Percentiles rank a stretch among this genome's conserved stretches.
Conservation (phyloP, 1,284 basidiomycete species). For the Moesziomyces sp. region DNA sequence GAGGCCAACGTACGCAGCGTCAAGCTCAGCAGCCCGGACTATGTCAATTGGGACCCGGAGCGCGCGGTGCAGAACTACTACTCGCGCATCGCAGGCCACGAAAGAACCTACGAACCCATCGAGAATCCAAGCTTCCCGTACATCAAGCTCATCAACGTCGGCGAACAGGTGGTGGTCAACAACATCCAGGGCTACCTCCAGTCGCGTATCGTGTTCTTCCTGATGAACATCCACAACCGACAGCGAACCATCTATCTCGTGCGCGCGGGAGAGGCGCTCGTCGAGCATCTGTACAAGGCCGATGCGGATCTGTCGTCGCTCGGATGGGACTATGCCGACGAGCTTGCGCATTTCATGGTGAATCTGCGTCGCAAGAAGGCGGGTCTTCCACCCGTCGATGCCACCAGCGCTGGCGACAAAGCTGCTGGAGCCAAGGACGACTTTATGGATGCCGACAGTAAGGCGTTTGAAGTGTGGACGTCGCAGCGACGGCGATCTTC, state of each 20-base stretch:
- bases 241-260: slow-evolving; percentile 78
- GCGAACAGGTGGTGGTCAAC: slow-evolving; percentile 71
- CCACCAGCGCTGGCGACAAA: neutral
- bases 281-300: slow-evolving; percentile 98
- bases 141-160: slow-evolving; percentile 96
- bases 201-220: slow-evolving; percentile 92
- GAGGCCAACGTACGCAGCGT: slow-evolving; percentile 93
- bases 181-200: slow-evolving; percentile 84
- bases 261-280: slow-evolving; percentile 72
- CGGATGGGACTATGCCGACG: slow-evolving; percentile 93
- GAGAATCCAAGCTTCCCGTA: slow-evolving; percentile 80
- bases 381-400: slow-evolving; percentile 25
- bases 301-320: slow-evolving; percentile 94
- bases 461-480: slow-evolving; percentile 84
- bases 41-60: slow-evolving; percentile 90
- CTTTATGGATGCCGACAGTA: slow-evolving; percentile 37
- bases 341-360: slow-evolving; percentile 65
- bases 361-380: slow-evolving; percentile 54
- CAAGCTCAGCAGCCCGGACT: slow-evolving; percentile 92
- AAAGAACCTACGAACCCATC: slow-evolving; percentile 87
- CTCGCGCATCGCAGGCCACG: slow-evolving; percentile 85
- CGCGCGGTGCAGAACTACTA: slow-evolving; percentile 91
- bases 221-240: slow-evolving; percentile 97
- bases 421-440: slow-evolving; percentile 15
- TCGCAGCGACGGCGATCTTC: slow-evolving; percentile 90